Evolutionary conservation across 163 green algal species (phyloP), one percentile per base, ranked within the genome.

Genomic region (Coccomyxa subellipsoidea): DNA sequence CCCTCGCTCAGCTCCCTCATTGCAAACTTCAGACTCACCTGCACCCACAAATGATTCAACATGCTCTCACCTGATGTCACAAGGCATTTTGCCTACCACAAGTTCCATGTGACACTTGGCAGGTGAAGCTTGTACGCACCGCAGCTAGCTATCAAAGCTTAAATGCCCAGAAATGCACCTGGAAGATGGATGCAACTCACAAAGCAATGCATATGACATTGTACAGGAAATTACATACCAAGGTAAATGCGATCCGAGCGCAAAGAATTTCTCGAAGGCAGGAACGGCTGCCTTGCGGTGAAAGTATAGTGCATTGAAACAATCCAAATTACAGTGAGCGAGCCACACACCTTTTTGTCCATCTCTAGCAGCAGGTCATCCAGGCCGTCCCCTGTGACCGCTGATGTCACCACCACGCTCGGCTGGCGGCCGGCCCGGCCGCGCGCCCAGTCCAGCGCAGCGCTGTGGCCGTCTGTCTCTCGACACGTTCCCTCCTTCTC

Each of bases 1-100:
- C 38, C 54, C 23, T 81, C 75, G 12, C 36, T 70, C 40, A 84
- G 31, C n/a, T 84, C 81, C 36, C 54, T 47, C 38, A 59, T 36
- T 4, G 81, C 81, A 77, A 76, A 84, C 54, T 77, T 69, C 36
- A 84, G 35, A 21, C 75, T 78, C 72, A 84, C 77, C 81, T 84
- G 81, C 47, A 59, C 47, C 47, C 15, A 12, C 47, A 59, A 59
- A 59, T 59, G 15, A 7, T 18, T 27, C 3, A 12, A 1, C 5
- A 27, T 18, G 23, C 47, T 59, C 1, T 59, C 47, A 59, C 21
- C 21, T 59, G 23, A 1, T 59, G 23, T 8, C 47, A 12, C 23
- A 18, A 18, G 1, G 4, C 47, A 6, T 59, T 1, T 18, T 59
- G 15, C 21, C 47, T 27, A 18, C 47, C 21, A 8, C 21, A 12